Evolutionary conservation across 345 rosid genomes (phyloP), one percentile per base, ranked within the genome.

Genomic region (Gossypium rotundifolium): DNA sequence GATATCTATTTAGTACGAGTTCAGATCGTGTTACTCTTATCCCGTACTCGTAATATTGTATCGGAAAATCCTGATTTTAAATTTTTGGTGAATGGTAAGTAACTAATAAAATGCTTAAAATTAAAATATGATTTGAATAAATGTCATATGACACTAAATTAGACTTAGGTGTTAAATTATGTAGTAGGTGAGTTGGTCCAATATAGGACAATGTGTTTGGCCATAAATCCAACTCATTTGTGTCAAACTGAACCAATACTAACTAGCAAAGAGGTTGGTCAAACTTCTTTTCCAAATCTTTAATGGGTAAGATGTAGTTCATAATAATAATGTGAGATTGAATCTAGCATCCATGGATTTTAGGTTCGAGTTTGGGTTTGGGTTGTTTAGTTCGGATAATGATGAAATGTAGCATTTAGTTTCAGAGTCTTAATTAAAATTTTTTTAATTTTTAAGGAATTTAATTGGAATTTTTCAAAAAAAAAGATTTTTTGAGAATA

Each of bases 21-120:
- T 33, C 0, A 33, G 5, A 5, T 33, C 0, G 0, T 1, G 40
- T 1, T 33, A 33, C 0, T 0, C 1, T 33, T 33, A 4, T 33
- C 0, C 38, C 6, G 6, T 33, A 33, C 0, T 33, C 0, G 0
- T 27, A 3, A 27, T 27, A 2, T 0, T 0, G 4, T 27, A 33
- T 33, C 4, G 6, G 4, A 4, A 17, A 17, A 16, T 8, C 13
- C n/a, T n/a, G 40, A 40, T n/a, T 16, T 64, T 64, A 0, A 1
- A 14, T 14, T 61, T 29, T 13, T 33, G 40, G 4, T 62, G 46
- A 33, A 63, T 38, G 20, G 7, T 11, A n/a, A 33, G 9, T 3
- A 11, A 38, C 17, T 4, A 33, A 61, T 14, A 18, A 7, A 33
- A 33, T 33, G 40, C 40, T 33, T 4, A 0, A 33, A 33, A 33